Evolutionary conservation across 345 rosid species (phyloP), one percentile per base, ranked within the genome.

Genomic region (Arabidopsis arenosa): DNA sequence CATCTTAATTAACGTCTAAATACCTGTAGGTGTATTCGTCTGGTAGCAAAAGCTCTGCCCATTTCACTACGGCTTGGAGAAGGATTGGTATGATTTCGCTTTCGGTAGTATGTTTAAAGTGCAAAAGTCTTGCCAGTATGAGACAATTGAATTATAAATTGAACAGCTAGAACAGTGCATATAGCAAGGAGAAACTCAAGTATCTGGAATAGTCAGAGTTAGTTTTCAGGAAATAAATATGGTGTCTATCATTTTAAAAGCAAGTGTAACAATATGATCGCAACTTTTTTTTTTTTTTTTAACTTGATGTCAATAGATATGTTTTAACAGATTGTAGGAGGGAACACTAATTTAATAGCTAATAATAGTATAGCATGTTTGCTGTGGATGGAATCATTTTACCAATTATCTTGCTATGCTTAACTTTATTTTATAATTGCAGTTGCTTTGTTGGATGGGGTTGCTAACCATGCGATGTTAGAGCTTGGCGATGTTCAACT

Each of bases 381-480:
- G 3, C 54, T 9, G 53, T 63, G 9, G 36, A 63, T 76, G 60
- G 48, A 56, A 39, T 37, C 17, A 13, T 70, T 61, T 75, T 59
- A 68, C 63, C 56, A 68, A 43, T 62, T 55, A 61, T 62, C 14
- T 62, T 2, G 4, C 44, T 58, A 5, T 4, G 7, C 23, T 48
- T 56, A 77, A 5, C 61, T 63, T 8, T n/a, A 55, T 40, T 86
- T 84, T 86, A 84, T 63, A 68, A 53, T 43, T 44, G 59, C 85
- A 93, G 98, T 76, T 83, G 79, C 79, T 30, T 80, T 90, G 57
- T 73, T 91, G 90, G 90, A 94, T 65, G 95, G 92, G 66, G 80
- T 92, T 79, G 93, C 95, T 62, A 87, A 83, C 80, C 80, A 80
- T 75, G 95, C 92, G n/a, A 77, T 85, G 80, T 82, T 92, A 75